A percentile compares a stretch with the other conserved stretches of the same genome.
Conservation (phyloP, 768 basidiomycete species). For the Phlebiopsis flavidoalba region DNA sequence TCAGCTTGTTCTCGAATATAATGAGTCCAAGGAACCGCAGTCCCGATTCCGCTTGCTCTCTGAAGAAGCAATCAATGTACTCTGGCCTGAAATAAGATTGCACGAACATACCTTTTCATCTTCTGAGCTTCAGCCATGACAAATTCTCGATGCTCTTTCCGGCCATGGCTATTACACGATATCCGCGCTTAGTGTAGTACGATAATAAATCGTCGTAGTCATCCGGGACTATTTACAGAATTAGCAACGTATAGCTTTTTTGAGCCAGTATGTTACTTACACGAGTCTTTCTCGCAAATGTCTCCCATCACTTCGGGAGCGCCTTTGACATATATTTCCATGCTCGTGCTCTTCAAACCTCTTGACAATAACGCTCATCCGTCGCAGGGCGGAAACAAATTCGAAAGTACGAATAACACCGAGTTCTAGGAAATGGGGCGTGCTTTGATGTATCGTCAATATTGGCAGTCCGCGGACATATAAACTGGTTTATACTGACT, state of each 20-base stretch:
- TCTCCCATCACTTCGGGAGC: slow-evolving; percentile 97
- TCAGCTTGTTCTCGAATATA: slow-evolving; percentile 98
- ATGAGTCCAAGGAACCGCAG: slow-evolving; percentile 91
- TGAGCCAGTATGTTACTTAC: slow-evolving; percentile 43
- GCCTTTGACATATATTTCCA: slow-evolving; percentile 99
- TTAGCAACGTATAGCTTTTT: slow-evolving; percentile 9
- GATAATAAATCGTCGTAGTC: slow-evolving; percentile 96
- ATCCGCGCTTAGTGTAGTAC: slow-evolving; percentile 95
- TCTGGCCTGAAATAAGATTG: not conserved
- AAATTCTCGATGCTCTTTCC: slow-evolving; percentile 92
- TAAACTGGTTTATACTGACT: slow-evolving; percentile 47
- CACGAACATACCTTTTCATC: slow-evolving; percentile 72
- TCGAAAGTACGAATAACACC: slow-evolving; percentile 96
- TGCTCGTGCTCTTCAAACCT: slow-evolving; percentile 86
- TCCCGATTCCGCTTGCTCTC: slow-evolving; percentile 90
- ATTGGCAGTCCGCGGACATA: too few relatives aligned
- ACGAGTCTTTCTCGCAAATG: slow-evolving; percentile 89
- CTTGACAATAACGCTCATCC: slow-evolving; percentile 99
- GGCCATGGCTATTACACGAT: slow-evolving; percentile 96
- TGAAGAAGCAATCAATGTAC: slow-evolving; percentile 25
- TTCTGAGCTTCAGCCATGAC: slow-evolving; percentile 97
- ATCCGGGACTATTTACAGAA: slow-evolving; percentile 65
- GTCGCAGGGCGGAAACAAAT: slow-evolving; percentile 85
- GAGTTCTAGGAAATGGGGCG: slow-evolving; percentile 93
- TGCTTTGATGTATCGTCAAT: slow-evolving; percentile 45